Conservation (phyloP, 2,329 filamentous ascomycete species). For the Polytolypa hystricis region DNA sequence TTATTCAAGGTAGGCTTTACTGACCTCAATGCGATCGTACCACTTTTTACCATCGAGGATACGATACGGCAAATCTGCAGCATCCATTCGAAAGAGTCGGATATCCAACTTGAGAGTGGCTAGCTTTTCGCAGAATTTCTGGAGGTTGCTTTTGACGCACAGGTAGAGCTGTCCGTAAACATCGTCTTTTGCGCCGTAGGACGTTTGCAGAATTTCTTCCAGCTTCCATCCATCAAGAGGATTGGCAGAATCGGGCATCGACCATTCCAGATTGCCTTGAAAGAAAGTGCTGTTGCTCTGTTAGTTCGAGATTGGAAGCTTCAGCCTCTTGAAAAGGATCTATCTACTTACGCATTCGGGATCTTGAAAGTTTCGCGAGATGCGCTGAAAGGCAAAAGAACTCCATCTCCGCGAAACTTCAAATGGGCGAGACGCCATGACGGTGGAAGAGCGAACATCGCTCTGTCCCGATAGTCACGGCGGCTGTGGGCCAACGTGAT, state of each 20-base stretch:
- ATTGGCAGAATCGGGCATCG: slow-evolving; percentile 26
- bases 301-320: slow-evolving; percentile 2
- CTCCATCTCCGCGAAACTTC: slow-evolving; percentile 28
- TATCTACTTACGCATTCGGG: slow-evolving; percentile 32
- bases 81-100: slow-evolving; percentile 19
- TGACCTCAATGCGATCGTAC: slow-evolving; percentile 32
- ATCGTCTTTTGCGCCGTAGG: slow-evolving; percentile 23
- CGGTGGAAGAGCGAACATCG: slow-evolving; percentile 16
- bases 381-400: slow-evolving; percentile 32
- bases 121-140: slow-evolving; percentile 21
- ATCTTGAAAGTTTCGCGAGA: slow-evolving; percentile 21
- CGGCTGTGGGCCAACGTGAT: slow-evolving; percentile 20
- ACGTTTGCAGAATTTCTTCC: slow-evolving; percentile 17
- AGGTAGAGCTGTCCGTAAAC: slow-evolving; percentile 30
- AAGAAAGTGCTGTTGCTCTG: slow-evolving; percentile 25
- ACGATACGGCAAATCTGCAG: slow-evolving; percentile 13
- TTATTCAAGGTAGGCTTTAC: neutral
- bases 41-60: slow-evolving; percentile 4
- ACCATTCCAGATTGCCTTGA: slow-evolving; percentile 21
- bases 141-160: slow-evolving; percentile 21
- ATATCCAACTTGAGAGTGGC: slow-evolving; percentile 16
- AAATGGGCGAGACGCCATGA: slow-evolving; percentile 17
- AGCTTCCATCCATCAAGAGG: slow-evolving; percentile 28
- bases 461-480: slow-evolving; percentile 25
- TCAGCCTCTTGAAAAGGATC: neutral